These are phyloP conservation scores for Rosellinia necatrix DNA, from an alignment of 2,329 filamentous ascomycete species.

Conservation along the genomic window DNA sequence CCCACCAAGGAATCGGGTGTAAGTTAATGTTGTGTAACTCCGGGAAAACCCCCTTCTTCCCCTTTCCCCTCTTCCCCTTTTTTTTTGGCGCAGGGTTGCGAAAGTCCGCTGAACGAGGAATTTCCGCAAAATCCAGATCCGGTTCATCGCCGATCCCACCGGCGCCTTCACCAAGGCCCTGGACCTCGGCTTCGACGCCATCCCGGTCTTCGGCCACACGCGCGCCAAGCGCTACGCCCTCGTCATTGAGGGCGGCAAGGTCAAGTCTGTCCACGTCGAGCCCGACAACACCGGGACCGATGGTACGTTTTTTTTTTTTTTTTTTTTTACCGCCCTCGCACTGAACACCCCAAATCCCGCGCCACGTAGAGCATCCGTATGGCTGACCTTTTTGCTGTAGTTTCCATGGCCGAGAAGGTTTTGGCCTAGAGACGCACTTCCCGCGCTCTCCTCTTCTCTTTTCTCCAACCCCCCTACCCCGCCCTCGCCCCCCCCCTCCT, in stretches of 20 bases:
- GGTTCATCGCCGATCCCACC: slow-evolving; percentile 83
- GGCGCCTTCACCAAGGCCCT: slow-evolving; percentile 81
- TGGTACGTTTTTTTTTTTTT: slow-evolving; percentile 55
- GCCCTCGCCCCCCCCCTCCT: no score
- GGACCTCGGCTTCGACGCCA: slow-evolving; percentile 80
- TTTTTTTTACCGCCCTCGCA: neutral
- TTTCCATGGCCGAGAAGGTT: slow-evolving; percentile 58
- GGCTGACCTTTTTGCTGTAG: slow-evolving; percentile 37
- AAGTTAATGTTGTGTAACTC: no score
- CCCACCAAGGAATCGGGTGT: slow-evolving; percentile 75
- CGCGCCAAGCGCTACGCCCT: slow-evolving; percentile 89
- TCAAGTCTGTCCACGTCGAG: slow-evolving; percentile 81
- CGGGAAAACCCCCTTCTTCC: no score
- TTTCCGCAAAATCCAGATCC: slow-evolving; percentile 62
- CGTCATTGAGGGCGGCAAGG: slow-evolving; percentile 81
- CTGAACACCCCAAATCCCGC: neutral
- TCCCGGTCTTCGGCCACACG: slow-evolving; percentile 77
- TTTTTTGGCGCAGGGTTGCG: no score
- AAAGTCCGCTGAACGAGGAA: no score
- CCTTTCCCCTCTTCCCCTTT: no score
- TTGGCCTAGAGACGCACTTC: slow-evolving; percentile 45
- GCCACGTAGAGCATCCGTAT: neutral
- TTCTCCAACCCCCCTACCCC: no score
- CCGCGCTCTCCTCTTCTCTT: no score
- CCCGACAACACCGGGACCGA: slow-evolving; percentile 84